Conservation (phyloP, 306 rosid species). For the Lablab purpureus region DNA sequence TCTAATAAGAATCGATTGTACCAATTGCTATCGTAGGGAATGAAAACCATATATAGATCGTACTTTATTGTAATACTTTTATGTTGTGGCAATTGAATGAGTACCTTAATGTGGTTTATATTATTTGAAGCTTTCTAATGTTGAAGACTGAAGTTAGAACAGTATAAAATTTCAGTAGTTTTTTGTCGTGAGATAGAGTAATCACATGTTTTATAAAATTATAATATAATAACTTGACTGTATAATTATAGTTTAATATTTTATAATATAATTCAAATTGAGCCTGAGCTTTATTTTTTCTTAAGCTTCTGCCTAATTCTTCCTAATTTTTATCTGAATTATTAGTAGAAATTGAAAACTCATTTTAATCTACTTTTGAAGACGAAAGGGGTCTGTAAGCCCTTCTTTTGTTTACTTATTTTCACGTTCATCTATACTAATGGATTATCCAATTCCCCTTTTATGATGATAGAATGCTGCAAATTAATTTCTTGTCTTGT, state of each 20-base stretch:
- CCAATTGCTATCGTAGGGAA: neutral
- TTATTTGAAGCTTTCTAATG: conserved; percentile 7
- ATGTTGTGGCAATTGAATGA: neutral
- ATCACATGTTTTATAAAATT: neutral
- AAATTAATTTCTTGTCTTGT: neutral
- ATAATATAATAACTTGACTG: conserved; percentile 6
- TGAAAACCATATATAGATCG: conserved; percentile 5
- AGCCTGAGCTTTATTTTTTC: conserved; percentile 8
- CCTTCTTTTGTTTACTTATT: neutral
- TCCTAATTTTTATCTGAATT: conserved; percentile 16
- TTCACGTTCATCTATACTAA: conserved; percentile 29
- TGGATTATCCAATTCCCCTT: conserved; percentile 16
- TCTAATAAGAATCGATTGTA: neutral
- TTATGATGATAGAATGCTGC: conserved; percentile 13
- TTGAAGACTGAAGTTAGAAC: neutral
- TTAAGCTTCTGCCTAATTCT: conserved; percentile 17
- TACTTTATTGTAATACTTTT: neutral
- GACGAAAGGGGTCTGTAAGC: neutral
- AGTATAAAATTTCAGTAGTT: conserved; percentile 7
- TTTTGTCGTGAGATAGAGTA: conserved; percentile 19
- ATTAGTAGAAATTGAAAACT: conserved; percentile 7
- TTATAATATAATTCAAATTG: neutral
- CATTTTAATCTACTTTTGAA: conserved; percentile 28
- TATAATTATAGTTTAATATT: conserved; percentile 1
- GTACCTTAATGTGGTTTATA: conserved; percentile 6